A percentile compares a stretch with the other conserved stretches of the same genome.
phyloP scores from a whole-genome alignment of 176 grass and related monocot genomes.

The Musa troglodytarum region DNA sequence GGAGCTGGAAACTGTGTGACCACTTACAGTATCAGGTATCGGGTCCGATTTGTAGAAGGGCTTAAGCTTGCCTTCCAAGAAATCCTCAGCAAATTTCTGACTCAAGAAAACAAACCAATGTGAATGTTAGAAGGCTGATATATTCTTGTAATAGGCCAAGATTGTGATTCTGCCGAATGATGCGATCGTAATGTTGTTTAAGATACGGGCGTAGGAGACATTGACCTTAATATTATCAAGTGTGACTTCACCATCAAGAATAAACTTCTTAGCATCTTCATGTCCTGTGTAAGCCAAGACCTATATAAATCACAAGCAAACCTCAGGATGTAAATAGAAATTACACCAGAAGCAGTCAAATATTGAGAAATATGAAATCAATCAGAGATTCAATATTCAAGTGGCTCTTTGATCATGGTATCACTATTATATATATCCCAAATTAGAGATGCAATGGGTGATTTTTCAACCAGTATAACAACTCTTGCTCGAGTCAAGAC shows the following conservation, averaged over 20 bases:
- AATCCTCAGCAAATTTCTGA: constrained; percentile 68
- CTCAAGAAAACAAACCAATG: constrained; percentile 2
- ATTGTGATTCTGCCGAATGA: neutral
- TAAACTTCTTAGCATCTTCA: constrained; percentile 78
- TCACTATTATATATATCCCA: too few relatives aligned
- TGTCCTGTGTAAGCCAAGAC: constrained; percentile 89
- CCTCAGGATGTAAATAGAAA: too few relatives aligned
- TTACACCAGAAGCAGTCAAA: too few relatives aligned
- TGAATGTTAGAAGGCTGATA: neutral
- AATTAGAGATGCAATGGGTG: too few relatives aligned
- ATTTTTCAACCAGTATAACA: too few relatives aligned
- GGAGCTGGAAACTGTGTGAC: constrained; percentile 3
- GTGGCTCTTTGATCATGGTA: too few relatives aligned
- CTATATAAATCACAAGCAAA: constrained; percentile 17
- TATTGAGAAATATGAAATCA: too few relatives aligned
- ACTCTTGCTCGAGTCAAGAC: neutral
- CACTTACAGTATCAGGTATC: constrained; percentile 63
- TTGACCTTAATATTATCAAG: constrained; percentile 53
- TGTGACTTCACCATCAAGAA: constrained; percentile 55
- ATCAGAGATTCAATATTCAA: too few relatives aligned
- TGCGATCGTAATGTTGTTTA: too few relatives aligned
- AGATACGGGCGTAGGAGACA: neutral
- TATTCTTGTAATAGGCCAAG: neutral
- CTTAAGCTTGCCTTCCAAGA: constrained; percentile 69
- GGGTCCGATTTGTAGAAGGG: constrained; percentile 86